Base-by-base conservation (phyloP, 495 filamentous ascomycete genomes). In the Aspergillus ostianus region DNA sequence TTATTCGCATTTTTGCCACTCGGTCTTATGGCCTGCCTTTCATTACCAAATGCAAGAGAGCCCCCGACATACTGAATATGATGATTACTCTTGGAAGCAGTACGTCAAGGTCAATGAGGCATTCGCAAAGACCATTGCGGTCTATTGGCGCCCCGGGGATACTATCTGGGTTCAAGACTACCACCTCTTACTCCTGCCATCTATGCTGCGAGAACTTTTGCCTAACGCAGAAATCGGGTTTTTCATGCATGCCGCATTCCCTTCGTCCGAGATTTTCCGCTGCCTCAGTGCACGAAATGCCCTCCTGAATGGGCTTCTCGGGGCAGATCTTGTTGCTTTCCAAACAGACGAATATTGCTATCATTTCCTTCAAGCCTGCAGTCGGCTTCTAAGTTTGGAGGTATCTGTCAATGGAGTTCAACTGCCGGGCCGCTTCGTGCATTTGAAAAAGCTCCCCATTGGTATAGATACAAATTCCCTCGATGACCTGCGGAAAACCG, bases 31-130 rank as follows among this genome's bases (percentile, higher is more conserved):
- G 89, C 89, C 89, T 12, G 90, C 93, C 51, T 90, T 96, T 71
- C 91, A 97, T 70, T 96, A 97, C 71, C 90, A 94, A 70, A 92
- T 96, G 69, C 92, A 93, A 29, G 92, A 96, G 67, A 90, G 90
- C 65, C 92, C 92, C 19, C 94, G 94, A 77, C 95, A 90, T 82
- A 95, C 92, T 71, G 91, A 92, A 3, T 97, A 95, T 65, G 86
- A 91, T 66, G 91, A 95, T 65, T 92, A 96, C 68, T 93, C 91
- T n/a, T 97, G 91, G 91, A 83, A 87, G 61, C 93, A 90, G 76
- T 97, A 96, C 65, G 84, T 89, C 57, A 88, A 87, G 45, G 79
- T 96, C 64, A 96, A 96, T 71, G 85, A 90, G 67, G 90, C 89
- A 3, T 94, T 96, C 69, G 92, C 92, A 4, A 87, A 94, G 66